Evolutionary conservation across 2,329 filamentous ascomycete species (phyloP), one percentile per base, ranked within the genome.

Genomic region (Penicillium sclerotiorum): DNA sequence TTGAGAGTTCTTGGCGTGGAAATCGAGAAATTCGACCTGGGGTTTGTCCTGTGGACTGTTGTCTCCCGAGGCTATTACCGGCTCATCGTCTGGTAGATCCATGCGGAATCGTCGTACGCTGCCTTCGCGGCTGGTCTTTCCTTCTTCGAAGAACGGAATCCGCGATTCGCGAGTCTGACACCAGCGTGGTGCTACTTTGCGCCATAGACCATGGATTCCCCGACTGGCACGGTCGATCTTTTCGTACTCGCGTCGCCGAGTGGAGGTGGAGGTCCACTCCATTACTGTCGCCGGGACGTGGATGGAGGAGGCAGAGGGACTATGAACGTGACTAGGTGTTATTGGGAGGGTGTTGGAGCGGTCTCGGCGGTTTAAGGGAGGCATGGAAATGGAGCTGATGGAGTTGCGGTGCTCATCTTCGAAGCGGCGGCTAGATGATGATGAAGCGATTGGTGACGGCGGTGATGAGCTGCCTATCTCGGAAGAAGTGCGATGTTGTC

Each of bases 191-290:
- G 73, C 69, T 4, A 75, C 64, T 7, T 67, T 66, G 0, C 72
- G 65, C 67, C 73, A 73, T 6, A 76, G 55, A 2, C 75, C 73
- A 1, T 73, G 67, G 4, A 77, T 55, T 3, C 75, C 74, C 17
- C 63, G 69, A 49, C 63, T 70, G 39, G 70, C 69, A 9, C 72
- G 70, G 61, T 74, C 68, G 77, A 83, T 72, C 80, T 84, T 61
- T 83, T 82, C 68, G 47, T 77, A 77, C 53, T 77, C 73, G 17
- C 65, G 66, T 8, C 71, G 62, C 9, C 75, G 70, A 5, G 74
- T 76, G 8, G 70, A 69, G 7, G 72, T 66, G 1, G 73, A 73
- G 2, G 74, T 77, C 75, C 75, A 77, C 52, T 76, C 73, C 36
- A 76, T 75, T 7, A 75, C 68, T 5, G 73, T 75, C 18, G 68